These are phyloP conservation scores for Aquilaria malaccensis DNA, from an alignment of 345 rosid species.

Conservation along the genomic window DNA sequence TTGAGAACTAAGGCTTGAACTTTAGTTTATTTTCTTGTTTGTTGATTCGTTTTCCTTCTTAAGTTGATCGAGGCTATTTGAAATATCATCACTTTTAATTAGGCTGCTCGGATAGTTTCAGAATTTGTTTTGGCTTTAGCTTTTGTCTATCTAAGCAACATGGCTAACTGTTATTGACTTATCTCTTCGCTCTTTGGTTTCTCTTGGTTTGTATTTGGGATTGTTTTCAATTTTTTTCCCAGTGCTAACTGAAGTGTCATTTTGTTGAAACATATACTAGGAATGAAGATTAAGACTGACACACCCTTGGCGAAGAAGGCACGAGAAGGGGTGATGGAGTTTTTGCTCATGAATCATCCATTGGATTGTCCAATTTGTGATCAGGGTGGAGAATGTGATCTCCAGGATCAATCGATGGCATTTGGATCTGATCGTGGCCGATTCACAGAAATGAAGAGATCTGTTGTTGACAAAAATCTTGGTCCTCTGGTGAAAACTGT, in stretches of 20 bases:
- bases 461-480: constrained; percentile 96
- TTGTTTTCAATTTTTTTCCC: not conserved
- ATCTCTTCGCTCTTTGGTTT: too few species aligned
- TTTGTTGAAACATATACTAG: constrained; percentile 20
- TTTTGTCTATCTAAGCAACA: too few species aligned
- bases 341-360: constrained; percentile 95
- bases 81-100: too few species aligned
- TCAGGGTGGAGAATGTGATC: constrained; percentile 99
- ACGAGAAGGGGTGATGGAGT: constrained; percentile 98
- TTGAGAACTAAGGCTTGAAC: too few species aligned
- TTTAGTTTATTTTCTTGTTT: too few species aligned
- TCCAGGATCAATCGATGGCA: constrained; percentile 99
- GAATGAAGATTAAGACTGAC: constrained; percentile 98
- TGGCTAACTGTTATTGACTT: too few species aligned
- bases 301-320: constrained; percentile 96
- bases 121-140: too few species aligned
- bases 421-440: constrained; percentile 98
- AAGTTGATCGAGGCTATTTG: too few species aligned
- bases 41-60: too few species aligned
- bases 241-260: not conserved
- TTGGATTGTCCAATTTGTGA: constrained; percentile 97
- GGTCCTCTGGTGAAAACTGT: constrained; percentile 99
- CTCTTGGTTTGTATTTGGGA: not conserved
- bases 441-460: constrained; percentile 92
- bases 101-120: too few species aligned